Evolutionary conservation across 495 filamentous ascomycete species (phyloP), one percentile per base, ranked within the genome.

Genomic region (Talaromyces stipitatus): DNA sequence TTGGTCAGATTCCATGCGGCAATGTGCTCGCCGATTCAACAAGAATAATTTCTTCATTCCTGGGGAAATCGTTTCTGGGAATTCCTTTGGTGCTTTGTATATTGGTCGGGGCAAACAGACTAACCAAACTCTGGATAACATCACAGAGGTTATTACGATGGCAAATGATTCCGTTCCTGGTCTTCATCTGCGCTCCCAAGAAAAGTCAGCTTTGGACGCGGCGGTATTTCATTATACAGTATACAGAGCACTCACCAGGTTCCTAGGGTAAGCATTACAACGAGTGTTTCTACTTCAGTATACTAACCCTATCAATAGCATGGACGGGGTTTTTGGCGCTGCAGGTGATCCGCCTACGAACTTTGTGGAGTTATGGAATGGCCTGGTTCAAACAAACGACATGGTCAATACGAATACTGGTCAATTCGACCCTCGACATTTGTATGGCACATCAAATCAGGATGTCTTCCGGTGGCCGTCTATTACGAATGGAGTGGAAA

Each of bases 391-490:
- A 28, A 71, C 72, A 7, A 76, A 79, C 46, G 76, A 80, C 58
- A 55, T 78, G 57, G 59, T 70, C 47, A 80, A 80, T 58, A 64
- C 73, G 1, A 74, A 76, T 61, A 80, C 72, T 18, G 76, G 77
- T 18, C 54, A 71, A 43, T 80, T 78, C 50, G 77, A 80, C 56
- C 77, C 77, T 3, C 65, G 75, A 14, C 75, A 80, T 58, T 67
- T 78, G 60, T 79, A 69, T 62, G 77, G 77, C 16, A 61, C 65
- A 14, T 72, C 76, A 24, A 80, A 79, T 59, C 77, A 80, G 56
- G 77, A 80, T 62, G 74, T 78, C 20, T 76, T 80, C 58, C 66
- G 75, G 7, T 80, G 77, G 77, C 77, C 77, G 12, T 72, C 72
- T 12, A 68, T 80, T 23, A 62, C 61, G n/a, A 72, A 78, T 55